Conservation (phyloP, 2,329 filamentous ascomycete genomes). For the Monosporascus sp. region DNA sequence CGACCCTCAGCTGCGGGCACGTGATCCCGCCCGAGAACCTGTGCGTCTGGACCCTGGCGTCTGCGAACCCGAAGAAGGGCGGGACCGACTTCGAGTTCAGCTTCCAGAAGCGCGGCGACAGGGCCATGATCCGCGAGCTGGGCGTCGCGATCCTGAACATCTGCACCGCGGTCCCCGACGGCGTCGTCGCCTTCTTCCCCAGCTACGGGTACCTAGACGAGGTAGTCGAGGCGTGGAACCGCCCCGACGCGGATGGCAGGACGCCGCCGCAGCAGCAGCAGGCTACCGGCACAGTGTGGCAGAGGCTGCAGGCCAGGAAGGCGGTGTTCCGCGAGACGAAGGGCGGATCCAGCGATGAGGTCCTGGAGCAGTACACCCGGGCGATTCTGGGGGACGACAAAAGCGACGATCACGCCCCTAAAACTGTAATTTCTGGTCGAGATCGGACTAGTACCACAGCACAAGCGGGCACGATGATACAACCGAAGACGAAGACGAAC, state of each 20-base stretch:
- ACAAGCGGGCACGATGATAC: not conserved
- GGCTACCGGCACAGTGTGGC: slow-evolving; percentile 41
- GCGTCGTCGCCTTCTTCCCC: slow-evolving; percentile 91
- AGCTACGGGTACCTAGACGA: slow-evolving; percentile 86
- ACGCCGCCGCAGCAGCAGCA: slow-evolving; percentile 8
- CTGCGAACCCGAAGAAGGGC: slow-evolving; percentile 28
- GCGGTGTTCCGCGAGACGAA: slow-evolving; percentile 55
- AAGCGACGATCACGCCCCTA: not conserved
- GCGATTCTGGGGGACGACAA: slow-evolving; percentile 52
- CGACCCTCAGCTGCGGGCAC: slow-evolving; percentile 86
- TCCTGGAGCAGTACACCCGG: slow-evolving; percentile 66
- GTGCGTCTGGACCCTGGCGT: slow-evolving; percentile 66
- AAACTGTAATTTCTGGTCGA: no score
- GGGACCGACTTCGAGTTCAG: slow-evolving; percentile 73
- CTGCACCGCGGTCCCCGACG: slow-evolving; percentile 72
- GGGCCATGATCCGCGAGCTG: slow-evolving; percentile 65
- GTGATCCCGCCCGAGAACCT: slow-evolving; percentile 82
- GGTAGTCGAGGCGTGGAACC: slow-evolving; percentile 60
- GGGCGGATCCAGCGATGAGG: slow-evolving; percentile 56
- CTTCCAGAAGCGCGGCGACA: slow-evolving; percentile 69
- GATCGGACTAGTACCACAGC: no score
- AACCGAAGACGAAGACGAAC: slow-evolving; percentile 15
- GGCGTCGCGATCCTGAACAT: slow-evolving; percentile 68
- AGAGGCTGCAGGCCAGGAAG: slow-evolving; percentile 53
- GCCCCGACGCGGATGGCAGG: slow-evolving; percentile 19